Evolutionary conservation across 805 yeast species (phyloP), one percentile per base, ranked within the genome.

Genomic region (Lachancea quebecensis): DNA sequence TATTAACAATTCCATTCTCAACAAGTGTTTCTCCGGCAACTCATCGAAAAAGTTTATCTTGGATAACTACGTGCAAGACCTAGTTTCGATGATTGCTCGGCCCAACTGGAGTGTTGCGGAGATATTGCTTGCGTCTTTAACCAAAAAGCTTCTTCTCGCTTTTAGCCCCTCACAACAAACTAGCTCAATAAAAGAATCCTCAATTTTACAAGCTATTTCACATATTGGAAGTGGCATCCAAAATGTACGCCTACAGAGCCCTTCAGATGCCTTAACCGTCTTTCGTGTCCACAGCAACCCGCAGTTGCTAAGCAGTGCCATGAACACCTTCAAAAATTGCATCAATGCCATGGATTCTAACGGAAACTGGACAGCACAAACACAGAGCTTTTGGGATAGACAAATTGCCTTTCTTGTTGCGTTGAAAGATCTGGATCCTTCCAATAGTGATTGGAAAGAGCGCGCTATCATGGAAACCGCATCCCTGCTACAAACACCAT

Each of bases 61-160:
- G 33, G 88, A 82, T 30, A 53, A 72, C 15, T 65, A 82, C 27
- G 52, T 82, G 1, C 75, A 74, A 36, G 95, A 86, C 53, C 61
- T 85, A 16, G 46, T 78, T 7, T 49, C 56, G 0, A 59, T 84
- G 44, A 54, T 84, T 9, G 59, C 66, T 1, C 60, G 60, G 8
- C 85, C 88, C 0, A 81, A 78, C 44, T 86, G 82, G 78, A 70
- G 87, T 0, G 77, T 77, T 0, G 71, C 81, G 1, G 85, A 78
- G 48, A 51, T 68, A 0, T 51, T 84, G 12, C 59, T 84, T 6
- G 57, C 56, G 7, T 67, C 78, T 1, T 44, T 81, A 2, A 63
- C 74, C 54, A 70, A 66, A 34, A 64, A 71, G 5, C 55, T 81
- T 17, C 56, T 79, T 41, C 52, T 50, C 16, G 57, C 69, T 1